Base-by-base conservation (phyloP, 2,329 filamentous ascomycete species). In the Hymenoscyphus repandus region DNA sequence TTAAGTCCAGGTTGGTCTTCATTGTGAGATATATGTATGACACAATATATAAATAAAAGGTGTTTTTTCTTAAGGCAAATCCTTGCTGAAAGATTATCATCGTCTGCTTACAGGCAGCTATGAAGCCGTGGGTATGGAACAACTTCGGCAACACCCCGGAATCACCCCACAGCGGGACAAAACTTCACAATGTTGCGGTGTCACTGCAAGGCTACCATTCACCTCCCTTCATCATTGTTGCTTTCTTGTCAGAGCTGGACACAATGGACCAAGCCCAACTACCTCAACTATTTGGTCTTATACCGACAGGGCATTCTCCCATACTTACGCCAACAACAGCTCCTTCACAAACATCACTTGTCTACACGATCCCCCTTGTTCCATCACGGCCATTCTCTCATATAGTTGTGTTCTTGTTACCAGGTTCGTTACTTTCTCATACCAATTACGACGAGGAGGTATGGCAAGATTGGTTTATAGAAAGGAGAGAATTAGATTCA, bases 401-500 rank as follows among this genome's bases (percentile, higher is more conserved):
- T 67, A 79, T 97, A 49, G 86, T 90, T 62, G 83, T 97, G 51
- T 95, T 97, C 72, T 76, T 96, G 33, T 80, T 96, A 1, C 95
- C 93, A 0, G 86, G 85, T 39, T 31, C 13, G 10, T 44, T 15
- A 22, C 9, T 13, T 36, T 13, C 20, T n/a, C n/a, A 2, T 13
- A 17, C n/a, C 36, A 12, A 27, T 27, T 7, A 27, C 7, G 22
- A 27, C 7, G n/a, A 27, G 22, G 22, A 27, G 22, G 22, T 7
- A 4, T 4, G 22, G 22, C 4, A 27, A n/a, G n/a, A n/a, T n/a
- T n/a, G n/a, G 22, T 27, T 27, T 27, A 4, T 27, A 4, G 22
- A 4, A 4, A 7, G 7, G 22, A 27, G 4, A 27, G 7, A 27
- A 4, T 27, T 27, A 4, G 7, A 7, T 7, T 18, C 27, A n/a